A percentile compares a stretch with the other conserved stretches of the same genome.
phyloP scores from a whole-genome alignment of 495 filamentous ascomycete genomes.

The Xylona heveae region DNA sequence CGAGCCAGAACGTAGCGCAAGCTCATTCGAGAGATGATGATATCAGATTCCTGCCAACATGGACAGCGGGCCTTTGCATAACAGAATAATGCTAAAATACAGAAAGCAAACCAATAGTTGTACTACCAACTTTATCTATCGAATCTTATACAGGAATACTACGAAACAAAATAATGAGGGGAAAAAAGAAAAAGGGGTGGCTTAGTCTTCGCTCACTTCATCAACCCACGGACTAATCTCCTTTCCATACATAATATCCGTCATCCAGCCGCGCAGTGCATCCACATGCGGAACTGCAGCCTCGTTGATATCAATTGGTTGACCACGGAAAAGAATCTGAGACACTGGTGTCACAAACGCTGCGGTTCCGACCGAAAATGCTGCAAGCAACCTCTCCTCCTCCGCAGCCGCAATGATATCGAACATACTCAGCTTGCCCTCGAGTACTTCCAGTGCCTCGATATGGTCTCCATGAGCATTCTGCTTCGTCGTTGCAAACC shows the following conservation, averaged over 20 bases:
- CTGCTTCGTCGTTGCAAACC: no score
- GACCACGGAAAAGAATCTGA: conserved; percentile 47
- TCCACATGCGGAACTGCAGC: conserved; percentile 34
- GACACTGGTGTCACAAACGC: conserved; percentile 65
- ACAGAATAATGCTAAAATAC: no score
- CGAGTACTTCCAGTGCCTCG: conserved; percentile 48
- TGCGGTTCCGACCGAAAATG: conserved; percentile 75
- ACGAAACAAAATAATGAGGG: no score
- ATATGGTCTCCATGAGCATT: conserved; percentile 8
- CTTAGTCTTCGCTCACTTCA: no score
- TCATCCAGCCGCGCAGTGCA: conserved; percentile 56
- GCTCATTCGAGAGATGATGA: no score
- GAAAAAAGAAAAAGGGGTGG: no score
- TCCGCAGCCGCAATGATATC: conserved; percentile 52
- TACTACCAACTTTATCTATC: no score
- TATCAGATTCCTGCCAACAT: no score
- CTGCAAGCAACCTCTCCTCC: conserved; percentile 62
- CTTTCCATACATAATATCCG: conserved; percentile 71
- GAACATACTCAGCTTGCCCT: conserved; percentile 57
- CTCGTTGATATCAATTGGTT: conserved; percentile 44
- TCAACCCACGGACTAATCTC: conserved; percentile 62
- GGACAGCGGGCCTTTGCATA: no score
- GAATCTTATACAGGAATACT: no score
- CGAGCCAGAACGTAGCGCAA: no score
- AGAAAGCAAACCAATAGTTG: no score